Percentiles rank a stretch among this genome's conserved stretches.
Evolutionary conservation across 768 basidiomycete species (phyloP).

Genomic region (Leccinum rimulosum): DNA sequence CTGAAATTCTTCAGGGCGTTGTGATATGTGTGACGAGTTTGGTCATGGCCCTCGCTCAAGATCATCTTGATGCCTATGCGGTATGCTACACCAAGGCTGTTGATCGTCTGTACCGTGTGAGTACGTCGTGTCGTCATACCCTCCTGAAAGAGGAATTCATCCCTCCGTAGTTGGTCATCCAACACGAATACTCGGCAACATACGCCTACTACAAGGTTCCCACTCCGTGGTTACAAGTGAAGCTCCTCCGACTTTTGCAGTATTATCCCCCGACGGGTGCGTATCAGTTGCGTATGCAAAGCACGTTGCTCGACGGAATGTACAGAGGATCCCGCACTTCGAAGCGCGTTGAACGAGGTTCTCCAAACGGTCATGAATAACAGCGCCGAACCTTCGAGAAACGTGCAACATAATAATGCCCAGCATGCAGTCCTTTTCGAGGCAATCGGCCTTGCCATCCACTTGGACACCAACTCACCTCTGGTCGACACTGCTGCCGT

Average conservation of each 20-base stretch:
- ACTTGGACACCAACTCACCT: slow-evolving; percentile 87
- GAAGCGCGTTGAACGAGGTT: slow-evolving; percentile 73
- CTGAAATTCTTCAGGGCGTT: slow-evolving; percentile 63
- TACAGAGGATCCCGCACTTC: slow-evolving; percentile 80
- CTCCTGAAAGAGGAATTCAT: slow-evolving; percentile 8
- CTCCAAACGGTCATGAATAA: slow-evolving; percentile 90
- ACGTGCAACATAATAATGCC: slow-evolving; percentile 98
- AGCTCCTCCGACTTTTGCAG: slow-evolving; percentile 87
- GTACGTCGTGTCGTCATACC: slow-evolving; percentile 15
- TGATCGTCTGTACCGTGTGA: slow-evolving; percentile 78
- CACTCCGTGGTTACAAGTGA: slow-evolving; percentile 96
- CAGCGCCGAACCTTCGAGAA: slow-evolving; percentile 85
- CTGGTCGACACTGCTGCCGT: slow-evolving; percentile 87
- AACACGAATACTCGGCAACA: slow-evolving; percentile 82
- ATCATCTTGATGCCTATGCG: slow-evolving; percentile 84
- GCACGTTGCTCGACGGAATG: slow-evolving; percentile 5
- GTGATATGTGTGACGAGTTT: slow-evolving; percentile 92
- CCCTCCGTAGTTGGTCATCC: slow-evolving; percentile 72
- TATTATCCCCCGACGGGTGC: slow-evolving; percentile 94
- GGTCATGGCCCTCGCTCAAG: slow-evolving; percentile 92
- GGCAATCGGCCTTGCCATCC: slow-evolving; percentile 94
- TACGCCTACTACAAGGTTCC: slow-evolving; percentile 99
- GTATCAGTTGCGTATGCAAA: slow-evolving; percentile 19
- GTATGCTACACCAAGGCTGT: slow-evolving; percentile 96
- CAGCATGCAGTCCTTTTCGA: slow-evolving; percentile 98